Evolutionary conservation across 2,329 filamentous ascomycete genomes (phyloP), one percentile per base, ranked within the genome.

Genomic region (Ophiostoma triangulosporum): DNA sequence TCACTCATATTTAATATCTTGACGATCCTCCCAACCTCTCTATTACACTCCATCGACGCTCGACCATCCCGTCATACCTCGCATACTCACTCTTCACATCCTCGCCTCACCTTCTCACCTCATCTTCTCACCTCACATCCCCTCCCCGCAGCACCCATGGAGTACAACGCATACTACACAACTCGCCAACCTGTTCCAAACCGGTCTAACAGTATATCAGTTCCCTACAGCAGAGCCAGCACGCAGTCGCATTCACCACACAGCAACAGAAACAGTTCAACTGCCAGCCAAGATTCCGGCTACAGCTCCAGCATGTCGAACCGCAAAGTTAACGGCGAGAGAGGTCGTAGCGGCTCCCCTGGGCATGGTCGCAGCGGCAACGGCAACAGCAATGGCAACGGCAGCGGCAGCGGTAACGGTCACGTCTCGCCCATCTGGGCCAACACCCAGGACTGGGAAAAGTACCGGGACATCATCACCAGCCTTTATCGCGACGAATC

Each of bases 401-500:
- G 66, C 20, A 17, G 6, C 38, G 20, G 20, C 38, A 24, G 20
- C 38, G 9, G 20, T 12, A 24, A 24, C 12, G 17, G 20, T 17
- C 14, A 29, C n/a, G 15, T 2, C 15, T 4, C 38, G 9, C 33
- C 27, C 6, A 26, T 33, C 11, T 29, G 24, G 43, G 26, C 43
- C n/a, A 17, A 17, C 26, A 29, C 14, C n/a, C 58, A 58, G 9
- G 63, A 65, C 53, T 66, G 64, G 63, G 60, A 61, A 1, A 33
- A 51, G 1, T 59, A 65, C 33, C 58, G 59, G 1, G 57, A 58
- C 2, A 58, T 56, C 14, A 65, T 66, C 56, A 61, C 61, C 1
- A 55, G 58, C 17, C 54, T 66, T 26, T 66, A 66, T 46, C 57
- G 59, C 29, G 57, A 60, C 52, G 57, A 60, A 22, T 60, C 57